Evolutionary conservation across 768 basidiomycete genomes (phyloP).

Genomic region (Lactarius sanguifluus): DNA sequence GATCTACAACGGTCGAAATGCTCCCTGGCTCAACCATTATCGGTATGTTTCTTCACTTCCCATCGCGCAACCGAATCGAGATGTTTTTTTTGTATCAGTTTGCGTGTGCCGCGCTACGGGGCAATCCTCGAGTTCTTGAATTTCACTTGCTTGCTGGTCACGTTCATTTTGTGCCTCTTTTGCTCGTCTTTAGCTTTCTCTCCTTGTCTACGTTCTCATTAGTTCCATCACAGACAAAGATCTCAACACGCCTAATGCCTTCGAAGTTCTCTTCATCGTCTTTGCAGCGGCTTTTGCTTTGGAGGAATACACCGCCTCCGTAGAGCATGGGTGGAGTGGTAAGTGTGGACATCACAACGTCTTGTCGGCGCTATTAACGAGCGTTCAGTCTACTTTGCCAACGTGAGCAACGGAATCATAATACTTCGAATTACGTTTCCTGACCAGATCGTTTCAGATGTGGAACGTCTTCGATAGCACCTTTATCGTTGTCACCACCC

Average conservation of each 20-base stretch:
- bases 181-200: conserved; percentile 46
- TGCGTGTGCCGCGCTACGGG: conserved; percentile 81
- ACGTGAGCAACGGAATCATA: conserved; percentile 45
- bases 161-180: conserved; percentile 73
- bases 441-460: conserved; percentile 47
- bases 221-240: conserved; percentile 51
- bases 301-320: conserved; percentile 85
- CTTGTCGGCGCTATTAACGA: conserved; percentile 13
- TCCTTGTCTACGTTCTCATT: conserved; percentile 5
- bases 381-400: conserved; percentile 72
- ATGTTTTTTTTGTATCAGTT: conserved; percentile 39
- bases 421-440: not conserved
- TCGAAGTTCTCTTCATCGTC: conserved; percentile 74
- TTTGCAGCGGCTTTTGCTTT: conserved; percentile 77
- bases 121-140: conserved; percentile 77
- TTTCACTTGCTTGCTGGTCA: conserved; percentile 63
- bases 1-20: conserved; percentile 63
- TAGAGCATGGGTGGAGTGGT: conserved; percentile 88
- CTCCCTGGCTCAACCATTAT: conserved; percentile 83
- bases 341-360: conserved; percentile 37
- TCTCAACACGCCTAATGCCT: conserved; percentile 47
- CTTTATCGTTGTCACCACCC: conserved; percentile 67
- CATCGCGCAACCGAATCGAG: conserved; percentile 2
- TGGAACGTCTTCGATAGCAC: conserved; percentile 90
- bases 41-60: conserved; percentile 43